phyloP scores from a whole-genome alignment of 345 rosid genomes.

The Salix caprea region DNA sequence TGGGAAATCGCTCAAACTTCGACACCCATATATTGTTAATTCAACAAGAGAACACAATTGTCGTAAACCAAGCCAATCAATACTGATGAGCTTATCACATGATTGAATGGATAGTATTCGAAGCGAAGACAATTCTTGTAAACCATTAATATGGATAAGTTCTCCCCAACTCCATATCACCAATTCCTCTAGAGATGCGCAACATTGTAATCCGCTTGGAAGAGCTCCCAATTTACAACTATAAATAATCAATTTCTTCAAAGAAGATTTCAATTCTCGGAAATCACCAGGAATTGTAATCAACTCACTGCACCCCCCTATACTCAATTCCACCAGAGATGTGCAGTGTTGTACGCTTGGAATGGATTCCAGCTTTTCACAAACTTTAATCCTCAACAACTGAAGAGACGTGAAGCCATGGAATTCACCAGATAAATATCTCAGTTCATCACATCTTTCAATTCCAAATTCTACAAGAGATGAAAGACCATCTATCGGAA shows the following conservation, averaged over 20 bases:
- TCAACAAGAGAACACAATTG: too few relatives aligned
- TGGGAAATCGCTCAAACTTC: too few relatives aligned
- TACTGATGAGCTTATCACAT: too few relatives aligned
- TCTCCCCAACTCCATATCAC: accelerated
- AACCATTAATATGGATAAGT: too few relatives aligned
- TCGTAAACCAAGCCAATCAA: too few relatives aligned
- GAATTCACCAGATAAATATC: background rate
- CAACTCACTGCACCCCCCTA: accelerated
- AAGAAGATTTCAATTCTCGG: too few relatives aligned
- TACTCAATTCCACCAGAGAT: too few relatives aligned
- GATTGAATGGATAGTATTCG: accelerated
- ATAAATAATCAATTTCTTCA: accelerated
- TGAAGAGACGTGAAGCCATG: background rate
- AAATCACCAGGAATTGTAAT: too few relatives aligned
- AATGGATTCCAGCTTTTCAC: background rate
- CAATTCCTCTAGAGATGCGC: too few relatives aligned
- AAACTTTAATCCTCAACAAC: accelerated
- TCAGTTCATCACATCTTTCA: background rate
- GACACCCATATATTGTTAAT: accelerated
- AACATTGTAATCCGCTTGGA: too few relatives aligned
- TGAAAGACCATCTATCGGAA: background rate
- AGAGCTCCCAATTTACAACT: too few relatives aligned
- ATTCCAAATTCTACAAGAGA: background rate
- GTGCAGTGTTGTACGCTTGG: background rate
- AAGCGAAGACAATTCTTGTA: too few relatives aligned